These are phyloP conservation scores for Endothia cerciana DNA, from an alignment of 2,329 filamentous ascomycete genomes.

Conservation along the genomic window DNA sequence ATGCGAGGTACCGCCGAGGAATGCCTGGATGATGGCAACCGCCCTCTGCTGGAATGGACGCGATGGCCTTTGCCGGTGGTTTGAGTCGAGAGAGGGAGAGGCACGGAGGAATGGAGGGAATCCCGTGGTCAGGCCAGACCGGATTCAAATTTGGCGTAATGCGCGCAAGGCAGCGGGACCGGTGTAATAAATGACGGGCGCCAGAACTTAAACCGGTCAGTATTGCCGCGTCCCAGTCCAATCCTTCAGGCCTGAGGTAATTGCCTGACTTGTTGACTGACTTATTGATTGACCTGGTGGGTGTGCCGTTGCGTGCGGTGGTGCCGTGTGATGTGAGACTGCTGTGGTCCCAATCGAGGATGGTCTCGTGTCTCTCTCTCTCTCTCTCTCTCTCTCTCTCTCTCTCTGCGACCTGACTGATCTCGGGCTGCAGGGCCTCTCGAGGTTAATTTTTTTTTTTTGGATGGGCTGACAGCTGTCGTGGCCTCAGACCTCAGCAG, in stretches of 20 bases:
- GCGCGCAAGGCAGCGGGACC: neutral
- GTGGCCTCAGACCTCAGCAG: neutral
- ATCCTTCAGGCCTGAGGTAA: conserved; percentile 3
- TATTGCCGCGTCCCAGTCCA: conserved; percentile 7
- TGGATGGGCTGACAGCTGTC: conserved; percentile 3
- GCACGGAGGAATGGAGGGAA: conserved; percentile 4
- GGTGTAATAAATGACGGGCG: conserved; percentile 1
- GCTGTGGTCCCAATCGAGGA: neutral
- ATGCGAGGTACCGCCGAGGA: conserved; percentile 9
- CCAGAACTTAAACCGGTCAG: conserved; percentile 6
- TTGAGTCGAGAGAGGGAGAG: neutral
- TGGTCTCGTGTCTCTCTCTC: neutral
- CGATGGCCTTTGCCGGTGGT: neutral
- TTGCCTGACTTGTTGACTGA: no score
- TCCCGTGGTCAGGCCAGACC: neutral
- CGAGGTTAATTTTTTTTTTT: no score
- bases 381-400: neutral
- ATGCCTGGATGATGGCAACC: conserved; percentile 12
- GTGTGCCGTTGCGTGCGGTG: neutral
- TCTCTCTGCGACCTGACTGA: neutral
- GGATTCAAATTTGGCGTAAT: neutral
- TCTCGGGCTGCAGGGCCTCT: no score
- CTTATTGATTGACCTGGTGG: conserved; percentile 5
- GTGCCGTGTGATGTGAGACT: neutral
- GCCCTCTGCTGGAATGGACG: conserved; percentile 2